Base-by-base conservation (phyloP, 2,329 filamentous ascomycete genomes). In the Penicillium sp. region DNA sequence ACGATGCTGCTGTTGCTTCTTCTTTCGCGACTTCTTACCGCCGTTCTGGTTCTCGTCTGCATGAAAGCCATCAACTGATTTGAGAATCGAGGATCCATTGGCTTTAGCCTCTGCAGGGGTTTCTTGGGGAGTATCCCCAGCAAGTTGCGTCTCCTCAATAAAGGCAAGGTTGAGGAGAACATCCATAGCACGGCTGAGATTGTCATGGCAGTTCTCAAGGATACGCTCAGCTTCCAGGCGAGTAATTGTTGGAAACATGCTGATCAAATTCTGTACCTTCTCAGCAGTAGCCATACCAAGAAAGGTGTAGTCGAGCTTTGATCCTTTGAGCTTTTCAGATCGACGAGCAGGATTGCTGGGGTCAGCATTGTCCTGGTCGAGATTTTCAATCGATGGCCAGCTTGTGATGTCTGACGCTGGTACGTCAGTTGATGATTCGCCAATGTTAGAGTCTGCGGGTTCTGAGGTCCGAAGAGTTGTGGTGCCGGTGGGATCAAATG, bases 1-100 rank as follows among this genome's bases (percentile, higher is more conserved):
- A n/a, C 54, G 45, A n/a, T 49, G 14, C 2, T 58, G 57, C 16
- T 55, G 55, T 49, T 52, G 64, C 31, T 63, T 68, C 36, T 61
- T 64, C 49, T 64, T 81, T 7, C 66, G 66, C 16, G 71, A 66
- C 51, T 74, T 72, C 62, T 71, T 68, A 16, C 69, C 66, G 12
- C 64, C 62, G 1, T 66, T 66, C 0, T 71, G 67, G 13, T 76
- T 70, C 13, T 82, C 77, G 0, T 78, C 77, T 33, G 81, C 77
- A 18, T 81, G 83, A 64, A 95, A 95, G 0, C 81, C 89, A 50
- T 96, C 89, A n/a, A 96, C 76, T 0, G 90, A 88, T 64, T 87
- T 92, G 1, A 77, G 74, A 1, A 74, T 65, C 4, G 73, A 62
- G 14, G 72, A 68, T 29, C 69, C 72, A 39, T 69, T 66, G 2